These are phyloP conservation scores for Ambrosiella beaveri DNA, from an alignment of 2,329 filamentous ascomycete species.

Conservation along the genomic window DNA sequence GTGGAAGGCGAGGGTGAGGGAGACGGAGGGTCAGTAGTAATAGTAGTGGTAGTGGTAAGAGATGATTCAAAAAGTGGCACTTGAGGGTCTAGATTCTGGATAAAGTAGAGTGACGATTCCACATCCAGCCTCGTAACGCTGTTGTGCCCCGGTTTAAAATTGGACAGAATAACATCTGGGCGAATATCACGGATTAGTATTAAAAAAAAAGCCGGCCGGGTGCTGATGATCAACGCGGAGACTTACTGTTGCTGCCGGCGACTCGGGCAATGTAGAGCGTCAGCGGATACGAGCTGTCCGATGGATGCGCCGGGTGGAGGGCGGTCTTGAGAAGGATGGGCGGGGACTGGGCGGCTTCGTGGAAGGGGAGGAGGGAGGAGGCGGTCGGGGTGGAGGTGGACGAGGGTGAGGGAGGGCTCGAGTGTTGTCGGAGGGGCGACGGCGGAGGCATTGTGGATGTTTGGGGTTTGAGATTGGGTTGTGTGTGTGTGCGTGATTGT, in stretches of 20 bases:
- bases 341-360: conserved; percentile 59
- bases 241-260: conserved; percentile 68
- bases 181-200: neutral
- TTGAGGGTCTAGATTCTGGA: conserved; percentile 47
- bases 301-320: conserved; percentile 65
- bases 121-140: conserved; percentile 81
- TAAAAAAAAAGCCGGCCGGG: neutral
- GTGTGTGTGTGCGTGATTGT: no score
- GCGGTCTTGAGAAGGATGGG: conserved; percentile 65
- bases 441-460: neutral
- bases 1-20: neutral
- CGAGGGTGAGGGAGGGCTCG: neutral
- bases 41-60: neutral
- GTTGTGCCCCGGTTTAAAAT: conserved; percentile 73
- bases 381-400: conserved; percentile 4
- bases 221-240: neutral
- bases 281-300: conserved; percentile 50
- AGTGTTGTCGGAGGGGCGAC: conserved; percentile 5
- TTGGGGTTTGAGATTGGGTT: no score
- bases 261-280: conserved; percentile 86
- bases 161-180: conserved; percentile 77
- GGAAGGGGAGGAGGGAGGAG: conserved; percentile 9
- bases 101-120: conserved; percentile 73
- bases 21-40: neutral
- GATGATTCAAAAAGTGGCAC: conserved; percentile 18